Evolutionary conservation across 208 protist species (phyloP), one percentile per base, ranked within the genome.

Genomic region (Borovskyia barvae): DNA sequence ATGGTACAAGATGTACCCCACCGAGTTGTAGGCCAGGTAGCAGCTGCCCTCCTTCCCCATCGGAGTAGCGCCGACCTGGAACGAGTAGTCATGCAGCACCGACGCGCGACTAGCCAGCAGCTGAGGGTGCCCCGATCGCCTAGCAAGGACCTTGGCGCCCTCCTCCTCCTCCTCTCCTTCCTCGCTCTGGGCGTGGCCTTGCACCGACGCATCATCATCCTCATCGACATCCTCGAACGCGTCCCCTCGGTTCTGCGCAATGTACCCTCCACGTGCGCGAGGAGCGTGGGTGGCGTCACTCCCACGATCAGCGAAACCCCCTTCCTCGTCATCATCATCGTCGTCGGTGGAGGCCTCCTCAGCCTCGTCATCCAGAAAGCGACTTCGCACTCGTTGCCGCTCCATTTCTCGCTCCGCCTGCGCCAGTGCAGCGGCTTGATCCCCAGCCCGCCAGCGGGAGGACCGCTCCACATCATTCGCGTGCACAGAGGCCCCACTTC

Each of bases 21-120:
- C 72, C 9, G 82, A 73, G 69, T 95, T 95, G 70, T 95, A 95
- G 20, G 88, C 88, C 1, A 95, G 61, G 64, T 91, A 95, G 66
- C 88, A 91, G 51, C 71, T 83, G 47, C 75, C 80, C 35, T 82
- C 85, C 33, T 72, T 73, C 9, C 75, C 83, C 9, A 55, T 47
- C 9, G 83, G 88, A 20, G 88, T 95, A 3, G 88, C 82, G 20
- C 88, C 76, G 35, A 89, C 76, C 54, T 94, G 88, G 56, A 94
- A 90, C 28, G 70, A 77, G 57, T 94, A 94, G 55, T 90, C 83
- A 42, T 48, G 42, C 54, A 76, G 24, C 9, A 47, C 48, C 6
- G 11, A 15, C 12, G 12, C 36, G 15, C 36, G 39, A 3, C 9
- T 8, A 5, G 33, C 3, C n/a, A 32, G 6, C 28, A 35, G 17